Conservation (phyloP, 1,139 yeast species). For the Trichomonascaceae sp. region DNA sequence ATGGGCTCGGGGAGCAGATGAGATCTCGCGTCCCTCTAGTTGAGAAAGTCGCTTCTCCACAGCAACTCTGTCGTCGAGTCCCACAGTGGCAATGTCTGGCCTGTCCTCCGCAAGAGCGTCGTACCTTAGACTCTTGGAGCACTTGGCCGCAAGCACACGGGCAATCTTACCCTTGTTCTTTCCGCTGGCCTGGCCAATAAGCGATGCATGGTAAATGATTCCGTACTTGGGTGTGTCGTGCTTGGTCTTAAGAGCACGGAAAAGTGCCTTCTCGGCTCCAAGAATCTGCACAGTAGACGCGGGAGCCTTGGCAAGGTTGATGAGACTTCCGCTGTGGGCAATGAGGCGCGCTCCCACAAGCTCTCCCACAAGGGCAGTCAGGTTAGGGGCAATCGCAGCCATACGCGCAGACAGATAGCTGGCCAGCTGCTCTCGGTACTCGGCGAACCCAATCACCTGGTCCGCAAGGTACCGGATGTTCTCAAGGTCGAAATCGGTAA, state of each 20-base stretch:
- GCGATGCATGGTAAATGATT: constrained; percentile 88
- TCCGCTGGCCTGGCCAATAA: constrained; percentile 95
- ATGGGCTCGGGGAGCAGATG: constrained; percentile 22
- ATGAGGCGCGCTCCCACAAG: constrained; percentile 96
- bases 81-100: constrained; percentile 80
- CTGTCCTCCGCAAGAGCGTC: constrained; percentile 97
- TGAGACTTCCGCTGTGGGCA: constrained; percentile 93
- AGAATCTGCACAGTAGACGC: constrained; percentile 97
- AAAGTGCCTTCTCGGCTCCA: constrained; percentile 98
- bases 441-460: constrained; percentile 88
- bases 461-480: constrained; percentile 85
- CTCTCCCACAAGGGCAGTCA: constrained; percentile 92
- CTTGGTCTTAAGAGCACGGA: constrained; percentile 96
- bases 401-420: constrained; percentile 83
- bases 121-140: constrained; percentile 90
- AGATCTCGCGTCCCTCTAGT: constrained; percentile 70
- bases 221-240: constrained; percentile 99
- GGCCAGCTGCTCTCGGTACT: constrained; percentile 86
- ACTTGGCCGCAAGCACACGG: constrained; percentile 96
- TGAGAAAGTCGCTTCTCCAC: constrained; percentile 92
- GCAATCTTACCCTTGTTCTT: constrained; percentile 98
- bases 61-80: constrained; percentile 82
- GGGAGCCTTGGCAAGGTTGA: constrained; percentile 92
- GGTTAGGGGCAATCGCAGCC: constrained; percentile 97
- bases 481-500: constrained; percentile 73